Evolutionary conservation across 2,329 filamentous ascomycete genomes (phyloP), one percentile per base, ranked within the genome.

Genomic region (Claviceps pusilla): DNA sequence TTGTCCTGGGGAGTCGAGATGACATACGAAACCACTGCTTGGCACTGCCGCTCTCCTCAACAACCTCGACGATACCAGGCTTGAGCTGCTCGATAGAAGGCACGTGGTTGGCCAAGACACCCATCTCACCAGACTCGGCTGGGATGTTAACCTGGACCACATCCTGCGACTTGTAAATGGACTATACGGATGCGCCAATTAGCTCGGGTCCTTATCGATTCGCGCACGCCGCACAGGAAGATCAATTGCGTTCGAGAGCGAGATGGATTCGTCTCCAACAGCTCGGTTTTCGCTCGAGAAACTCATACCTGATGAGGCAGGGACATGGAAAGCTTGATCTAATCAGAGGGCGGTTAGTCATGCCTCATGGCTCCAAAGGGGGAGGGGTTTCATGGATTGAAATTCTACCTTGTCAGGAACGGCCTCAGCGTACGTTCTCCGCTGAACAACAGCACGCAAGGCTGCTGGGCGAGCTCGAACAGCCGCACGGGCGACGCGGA

Each of bases 41-140:
- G 86, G 71, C 77, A 69, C 78, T 78, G 68, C 89, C 87, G 68
- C 76, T 81, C 81, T 98, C 93, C 79, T 97, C 91, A 63, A 97
- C 82, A 68, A 98, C 80, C 79, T 97, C 91, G 63, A 98, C 80
- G 63, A 97, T 76, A 68, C 93, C 93, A 58, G 93, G 90, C 82
- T 94, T 95, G 73, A 98, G 80, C 80, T 98, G 93, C 80, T 98
- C 93, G 69, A 98, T 97, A 59, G 90, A 89, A 61, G 93, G 90
- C 66, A 98, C 93, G 82, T 98, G 93, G 80, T 93, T 94, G 71
- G 93, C 93, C 69, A 98, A 86, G 66, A 98, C 86, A 86, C 93
- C 93, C 93, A 98, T 98, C 66, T 97, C 93, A 71, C 93, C 93
- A 59, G 90, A 94, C 73, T 95, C 93, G 68, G 93, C 93, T 71